Percentiles rank a stretch among this genome's conserved stretches.
phyloP scores from a whole-genome alignment of 768 basidiomycete genomes.

The Tubosaeta sp. region DNA sequence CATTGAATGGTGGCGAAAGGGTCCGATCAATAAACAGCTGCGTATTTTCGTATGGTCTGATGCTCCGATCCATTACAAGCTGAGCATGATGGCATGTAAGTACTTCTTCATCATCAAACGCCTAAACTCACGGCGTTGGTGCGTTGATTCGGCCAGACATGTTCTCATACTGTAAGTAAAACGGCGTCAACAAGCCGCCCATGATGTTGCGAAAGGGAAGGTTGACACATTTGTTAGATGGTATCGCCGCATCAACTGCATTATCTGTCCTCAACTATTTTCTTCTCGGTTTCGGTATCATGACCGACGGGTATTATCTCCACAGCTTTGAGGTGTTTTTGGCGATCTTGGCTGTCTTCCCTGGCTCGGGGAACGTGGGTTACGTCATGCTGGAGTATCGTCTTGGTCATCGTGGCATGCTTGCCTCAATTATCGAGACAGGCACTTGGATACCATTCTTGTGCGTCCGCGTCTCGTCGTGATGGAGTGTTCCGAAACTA shows the following conservation, averaged over 20 bases:
- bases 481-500: neutral
- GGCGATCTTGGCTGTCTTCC: constrained; percentile 68
- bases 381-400: constrained; percentile 72
- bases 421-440: constrained; percentile 21
- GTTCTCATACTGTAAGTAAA: constrained; percentile 46
- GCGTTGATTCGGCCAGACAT: constrained; percentile 31
- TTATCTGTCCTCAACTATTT: constrained; percentile 70
- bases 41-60: constrained; percentile 73
- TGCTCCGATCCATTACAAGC: constrained; percentile 79
- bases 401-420: constrained; percentile 39
- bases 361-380: constrained; percentile 66
- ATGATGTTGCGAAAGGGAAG: neutral
- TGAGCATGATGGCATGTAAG: constrained; percentile 54
- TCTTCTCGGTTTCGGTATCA: constrained; percentile 65
- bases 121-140: constrained; percentile 2
- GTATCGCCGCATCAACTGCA: constrained; percentile 63
- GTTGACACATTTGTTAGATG: constrained; percentile 19
- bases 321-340: constrained; percentile 80
- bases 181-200: constrained; percentile 4
- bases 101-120: constrained; percentile 4
- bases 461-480: constrained; percentile 8
- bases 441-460: constrained; percentile 34
- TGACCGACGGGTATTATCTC: constrained; percentile 73
- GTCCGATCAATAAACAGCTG: constrained; percentile 81
- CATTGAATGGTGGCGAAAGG: constrained; percentile 67